Base-by-base conservation (phyloP, 345 rosid genomes). In the Ceriops zippeliana region DNA sequence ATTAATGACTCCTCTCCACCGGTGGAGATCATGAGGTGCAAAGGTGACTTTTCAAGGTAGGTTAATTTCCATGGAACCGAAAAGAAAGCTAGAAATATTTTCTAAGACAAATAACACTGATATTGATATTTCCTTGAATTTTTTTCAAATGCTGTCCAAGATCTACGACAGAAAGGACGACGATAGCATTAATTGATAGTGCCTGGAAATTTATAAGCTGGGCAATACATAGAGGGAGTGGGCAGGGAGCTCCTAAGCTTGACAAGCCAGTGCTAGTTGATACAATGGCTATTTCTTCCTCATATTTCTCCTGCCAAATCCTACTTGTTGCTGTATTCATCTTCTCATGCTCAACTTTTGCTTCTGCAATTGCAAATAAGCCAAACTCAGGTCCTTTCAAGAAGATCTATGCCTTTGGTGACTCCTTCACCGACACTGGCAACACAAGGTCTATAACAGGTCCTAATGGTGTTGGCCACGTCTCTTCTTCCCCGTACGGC, bases 401-500 rank as follows among this genome's bases (percentile, higher is more conserved):
- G 49, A 93, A 78, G 75, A 86, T 93, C 70, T 91, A 82, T 35
- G 98, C 97, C 76, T 93, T 93, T 42, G 96, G 97, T 0, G 98
- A 93, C 69, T 95, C 99, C 0, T 89, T 84, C 82, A 89, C 97
- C 8, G 99, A 95, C 85, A 95, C 99, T 0, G 98, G 98, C 54
- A 93, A 93, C 91, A 86, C 97, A 31, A 76, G 46, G 67, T 74
- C 93, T 21, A 73, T 58, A 1, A 38, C 83, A 24, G 98, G 98
- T 1, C 97, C 96, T 1, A 75, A 61, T 27, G 95, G 97, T 16
- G 91, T 83, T 46, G 90, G 83, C 66, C 97, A 87, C 74, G 87
- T 93, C 69, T 91, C 96, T 27, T 88, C 62, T 73, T 72, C 80
- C 31, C 97, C 98, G 1, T 89, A 93, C 24, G 95, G 97, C 62